Evolutionary conservation across 2,329 filamentous ascomycete genomes (phyloP).

Genomic region (Chaetoscypha palmicola): DNA sequence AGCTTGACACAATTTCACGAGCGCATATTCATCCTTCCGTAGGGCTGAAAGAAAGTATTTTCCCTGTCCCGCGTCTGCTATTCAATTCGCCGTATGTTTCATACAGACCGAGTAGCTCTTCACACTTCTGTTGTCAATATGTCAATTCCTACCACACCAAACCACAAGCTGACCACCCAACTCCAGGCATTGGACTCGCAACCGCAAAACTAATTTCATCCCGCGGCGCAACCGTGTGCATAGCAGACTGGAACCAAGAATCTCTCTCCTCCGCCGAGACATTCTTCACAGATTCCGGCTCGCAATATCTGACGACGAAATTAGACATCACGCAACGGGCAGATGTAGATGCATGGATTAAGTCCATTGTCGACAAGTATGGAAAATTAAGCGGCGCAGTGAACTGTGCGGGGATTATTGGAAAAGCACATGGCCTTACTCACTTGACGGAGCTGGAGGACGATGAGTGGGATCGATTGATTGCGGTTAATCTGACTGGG

Average conservation of each 20-base stretch:
- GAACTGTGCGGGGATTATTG: slow-evolving; percentile 42
- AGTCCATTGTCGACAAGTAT: slow-evolving; percentile 30
- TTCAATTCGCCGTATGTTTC: too few relatives aligned
- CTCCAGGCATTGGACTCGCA: slow-evolving; percentile 60
- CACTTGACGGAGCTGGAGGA: slow-evolving; percentile 28
- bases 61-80: too few relatives aligned
- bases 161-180: too few relatives aligned
- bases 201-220: slow-evolving; percentile 47
- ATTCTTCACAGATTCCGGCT: slow-evolving; percentile 28
- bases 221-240: slow-evolving; percentile 23
- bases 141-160: too few relatives aligned
- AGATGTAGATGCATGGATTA: slow-evolving; percentile 34
- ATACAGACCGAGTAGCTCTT: too few relatives aligned
- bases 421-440: slow-evolving; percentile 29
- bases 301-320: slow-evolving; percentile 21
- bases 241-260: slow-evolving; percentile 17
- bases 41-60: too few relatives aligned
- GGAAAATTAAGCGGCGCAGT: slow-evolving; percentile 39
- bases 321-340: slow-evolving; percentile 30
- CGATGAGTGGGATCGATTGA: slow-evolving; percentile 35
- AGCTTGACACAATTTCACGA: too few relatives aligned
- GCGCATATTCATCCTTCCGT: too few relatives aligned
- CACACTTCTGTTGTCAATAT: too few relatives aligned
- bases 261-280: slow-evolving; percentile 25
- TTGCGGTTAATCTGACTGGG: slow-evolving; percentile 34